Conservation (phyloP, 1,284 basidiomycete species). For the Ganoderma sinense region DNA sequence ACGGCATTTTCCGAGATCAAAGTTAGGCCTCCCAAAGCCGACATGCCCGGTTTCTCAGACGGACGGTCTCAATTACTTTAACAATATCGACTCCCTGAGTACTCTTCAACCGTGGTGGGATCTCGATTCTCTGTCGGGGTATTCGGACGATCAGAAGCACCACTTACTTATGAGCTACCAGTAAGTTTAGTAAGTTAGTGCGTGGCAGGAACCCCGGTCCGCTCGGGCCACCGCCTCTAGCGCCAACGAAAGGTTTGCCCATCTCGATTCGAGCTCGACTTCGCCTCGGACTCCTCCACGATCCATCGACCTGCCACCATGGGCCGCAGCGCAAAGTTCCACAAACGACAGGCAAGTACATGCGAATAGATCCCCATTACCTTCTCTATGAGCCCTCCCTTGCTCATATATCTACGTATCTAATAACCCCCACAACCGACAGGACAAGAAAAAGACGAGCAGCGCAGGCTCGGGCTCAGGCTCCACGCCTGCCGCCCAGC, state of each 20-base stretch:
- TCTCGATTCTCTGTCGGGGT: too few relatives aligned
- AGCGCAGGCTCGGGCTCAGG: conserved; percentile 24
- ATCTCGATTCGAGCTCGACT: background rate
- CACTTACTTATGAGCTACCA: too few relatives aligned
- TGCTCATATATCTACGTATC: background rate
- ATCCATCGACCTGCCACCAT: conserved; percentile 1
- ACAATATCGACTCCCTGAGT: too few relatives aligned
- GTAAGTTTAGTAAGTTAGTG: too few relatives aligned
- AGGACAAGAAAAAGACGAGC: conserved; percentile 35
- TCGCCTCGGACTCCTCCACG: background rate
- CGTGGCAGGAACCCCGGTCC: background rate
- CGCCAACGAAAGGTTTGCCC: background rate
- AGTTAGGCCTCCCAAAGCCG: background rate
- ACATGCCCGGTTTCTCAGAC: background rate
- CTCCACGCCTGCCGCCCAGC: background rate
- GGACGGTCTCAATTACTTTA: background rate
- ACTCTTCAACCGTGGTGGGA: too few relatives aligned
- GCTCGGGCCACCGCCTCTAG: background rate
- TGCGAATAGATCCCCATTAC: background rate
- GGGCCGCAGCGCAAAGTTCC: conserved; percentile 24
- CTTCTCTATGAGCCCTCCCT: background rate
- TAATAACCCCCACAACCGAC: background rate
- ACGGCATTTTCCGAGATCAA: background rate
- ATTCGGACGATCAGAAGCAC: too few relatives aligned
- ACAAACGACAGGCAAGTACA: conserved; percentile 13